Conservation (phyloP, 306 rosid genomes). For the Trichosanthes cucumerina region DNA sequence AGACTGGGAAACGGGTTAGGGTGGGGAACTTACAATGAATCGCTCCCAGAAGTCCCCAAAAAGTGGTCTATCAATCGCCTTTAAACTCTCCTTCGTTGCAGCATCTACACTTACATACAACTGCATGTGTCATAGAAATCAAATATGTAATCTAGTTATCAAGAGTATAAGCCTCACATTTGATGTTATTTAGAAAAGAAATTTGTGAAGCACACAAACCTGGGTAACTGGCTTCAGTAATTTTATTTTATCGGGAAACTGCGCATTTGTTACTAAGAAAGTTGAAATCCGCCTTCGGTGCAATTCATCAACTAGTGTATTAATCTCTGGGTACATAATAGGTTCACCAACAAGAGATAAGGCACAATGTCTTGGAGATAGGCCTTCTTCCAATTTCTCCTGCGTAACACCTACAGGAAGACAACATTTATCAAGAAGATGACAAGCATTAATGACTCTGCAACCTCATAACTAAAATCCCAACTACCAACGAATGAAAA, state of each 20-base stretch:
- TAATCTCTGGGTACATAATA: conserved; percentile 95
- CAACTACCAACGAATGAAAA: neutral
- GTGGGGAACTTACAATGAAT: conserved; percentile 53
- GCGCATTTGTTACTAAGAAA: conserved; percentile 94
- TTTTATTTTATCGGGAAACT: conserved; percentile 87
- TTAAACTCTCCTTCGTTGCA: conserved; percentile 81
- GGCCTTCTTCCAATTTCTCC: conserved; percentile 86
- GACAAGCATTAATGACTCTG: neutral
- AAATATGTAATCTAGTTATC: conserved; percentile 5
- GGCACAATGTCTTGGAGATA: conserved; percentile 92
- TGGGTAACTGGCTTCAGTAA: conserved; percentile 68
- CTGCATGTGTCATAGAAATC: conserved; percentile 40
- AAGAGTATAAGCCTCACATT: conserved; percentile 6
- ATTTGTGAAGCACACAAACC: conserved; percentile 28
- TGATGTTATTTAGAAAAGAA: neutral
- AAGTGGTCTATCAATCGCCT: conserved; percentile 97
- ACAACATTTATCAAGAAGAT: conserved; percentile 1
- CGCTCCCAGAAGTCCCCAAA: conserved; percentile 99
- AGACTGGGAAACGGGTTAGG: neutral
- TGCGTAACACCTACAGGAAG: conserved; percentile 60
- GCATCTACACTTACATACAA: conserved; percentile 97
- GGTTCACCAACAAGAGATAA: conserved; percentile 98
- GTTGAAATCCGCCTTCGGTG: conserved; percentile 79
- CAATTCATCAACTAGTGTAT: conserved; percentile 77
- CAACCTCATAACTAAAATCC: neutral